Conservation (phyloP, 2,329 filamentous ascomycete species). For the Graphiopsis chlorocephala region DNA sequence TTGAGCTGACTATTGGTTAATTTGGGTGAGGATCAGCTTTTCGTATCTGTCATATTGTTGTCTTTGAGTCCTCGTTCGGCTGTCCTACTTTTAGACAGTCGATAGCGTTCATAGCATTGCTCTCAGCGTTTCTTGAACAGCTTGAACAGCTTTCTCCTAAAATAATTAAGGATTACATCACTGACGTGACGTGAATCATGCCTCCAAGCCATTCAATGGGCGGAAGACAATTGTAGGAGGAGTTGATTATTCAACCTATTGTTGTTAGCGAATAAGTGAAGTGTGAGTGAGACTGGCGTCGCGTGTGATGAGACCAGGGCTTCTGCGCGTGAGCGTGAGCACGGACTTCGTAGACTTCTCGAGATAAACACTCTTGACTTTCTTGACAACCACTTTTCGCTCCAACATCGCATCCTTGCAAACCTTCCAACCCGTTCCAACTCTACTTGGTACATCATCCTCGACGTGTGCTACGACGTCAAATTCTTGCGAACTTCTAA, state of each 20-base stretch:
- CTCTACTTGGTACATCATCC: not conserved
- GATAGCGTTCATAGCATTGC: too few relatives aligned
- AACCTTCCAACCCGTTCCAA: not conserved
- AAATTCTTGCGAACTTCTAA: not conserved
- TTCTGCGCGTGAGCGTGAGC: not conserved
- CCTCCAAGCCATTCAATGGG: too few relatives aligned
- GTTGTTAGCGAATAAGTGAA: not conserved
- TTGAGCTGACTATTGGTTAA: too few relatives aligned
- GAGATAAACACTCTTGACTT: conserved; percentile 4
- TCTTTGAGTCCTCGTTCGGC: too few relatives aligned
- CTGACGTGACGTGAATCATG: not conserved
- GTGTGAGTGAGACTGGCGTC: not conserved
- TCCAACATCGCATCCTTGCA: not conserved
- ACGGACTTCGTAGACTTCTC: not conserved
- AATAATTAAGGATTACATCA: not conserved
- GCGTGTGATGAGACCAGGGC: not conserved
- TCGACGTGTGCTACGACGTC: not conserved
- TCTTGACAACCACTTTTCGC: conserved; percentile 6
- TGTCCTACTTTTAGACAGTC: too few relatives aligned
- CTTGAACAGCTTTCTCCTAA: too few relatives aligned
- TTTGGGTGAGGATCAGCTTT: too few relatives aligned
- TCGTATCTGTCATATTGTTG: too few relatives aligned
- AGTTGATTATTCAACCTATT: not conserved
- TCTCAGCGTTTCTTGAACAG: too few relatives aligned
- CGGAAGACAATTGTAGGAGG: not conserved